A percentile compares a stretch with the other conserved stretches of the same genome.
Evolutionary conservation across 2,329 filamentous ascomycete genomes (phyloP).

Genomic region (Acarospora socialis): DNA sequence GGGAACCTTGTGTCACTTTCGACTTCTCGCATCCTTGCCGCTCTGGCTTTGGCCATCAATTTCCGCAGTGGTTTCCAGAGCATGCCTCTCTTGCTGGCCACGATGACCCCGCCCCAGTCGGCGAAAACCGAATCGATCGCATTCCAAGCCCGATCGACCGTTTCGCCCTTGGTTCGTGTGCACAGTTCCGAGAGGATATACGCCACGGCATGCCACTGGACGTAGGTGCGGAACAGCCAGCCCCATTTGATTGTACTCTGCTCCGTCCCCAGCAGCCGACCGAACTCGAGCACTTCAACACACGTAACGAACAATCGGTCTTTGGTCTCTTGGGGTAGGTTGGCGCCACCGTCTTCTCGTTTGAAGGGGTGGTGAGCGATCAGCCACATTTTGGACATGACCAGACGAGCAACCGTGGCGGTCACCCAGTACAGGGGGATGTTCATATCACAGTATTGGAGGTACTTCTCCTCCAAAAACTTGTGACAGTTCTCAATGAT

Average conservation of each 20-base stretch:
- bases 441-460: constrained; percentile 36
- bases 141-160: constrained; percentile 46
- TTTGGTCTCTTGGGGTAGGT: constrained; percentile 46
- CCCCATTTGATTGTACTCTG: constrained; percentile 46
- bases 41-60: constrained; percentile 44
- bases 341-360: constrained; percentile 41
- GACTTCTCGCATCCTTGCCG: constrained; percentile 38
- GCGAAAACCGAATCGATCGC: constrained; percentile 36
- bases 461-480: constrained; percentile 37
- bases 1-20: constrained; percentile 17
- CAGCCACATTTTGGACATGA: constrained; percentile 66
- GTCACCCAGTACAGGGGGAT: constrained; percentile 52
- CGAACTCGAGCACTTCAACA: constrained; percentile 61
- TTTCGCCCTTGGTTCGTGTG: constrained; percentile 39
- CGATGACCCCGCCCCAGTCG: constrained; percentile 21
- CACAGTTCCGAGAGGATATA: constrained; percentile 48
- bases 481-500: background rate
- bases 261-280: constrained; percentile 50
- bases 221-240: constrained; percentile 50
- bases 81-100: constrained; percentile 36
- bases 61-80: constrained; percentile 50
- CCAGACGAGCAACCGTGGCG: constrained; percentile 52
- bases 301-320: constrained; percentile 58
- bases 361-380: constrained; percentile 63
- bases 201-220: constrained; percentile 51